Evolutionary conservation across 2,329 filamentous ascomycete genomes (phyloP).

Genomic region (Colletotrichum zoysiae): DNA sequence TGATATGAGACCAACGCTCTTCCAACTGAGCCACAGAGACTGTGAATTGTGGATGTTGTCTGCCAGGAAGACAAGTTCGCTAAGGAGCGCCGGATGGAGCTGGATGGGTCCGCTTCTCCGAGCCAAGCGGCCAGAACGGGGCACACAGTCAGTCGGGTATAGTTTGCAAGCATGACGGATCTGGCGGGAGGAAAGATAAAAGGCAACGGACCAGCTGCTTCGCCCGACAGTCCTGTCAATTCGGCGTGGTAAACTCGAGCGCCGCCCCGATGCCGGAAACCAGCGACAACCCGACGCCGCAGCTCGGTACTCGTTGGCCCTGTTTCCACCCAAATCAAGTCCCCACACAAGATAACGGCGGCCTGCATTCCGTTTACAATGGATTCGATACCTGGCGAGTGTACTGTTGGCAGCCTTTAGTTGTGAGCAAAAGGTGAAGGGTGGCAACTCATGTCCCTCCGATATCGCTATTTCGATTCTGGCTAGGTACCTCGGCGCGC

Average conservation of each 20-base stretch:
- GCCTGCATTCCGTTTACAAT: background rate
- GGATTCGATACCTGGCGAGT: conserved; percentile 37
- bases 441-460: conserved; percentile 7
- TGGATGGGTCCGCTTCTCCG: background rate
- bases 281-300: background rate
- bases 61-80: fast-evolving
- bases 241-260: background rate
- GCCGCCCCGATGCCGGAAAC: conserved; percentile 20
- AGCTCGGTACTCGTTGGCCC: background rate
- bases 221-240: background rate
- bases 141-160: background rate
- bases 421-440: conserved; percentile 48
- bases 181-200: background rate
- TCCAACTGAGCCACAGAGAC: conserved; percentile 41
- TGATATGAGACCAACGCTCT: conserved; percentile 41
- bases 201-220: background rate
- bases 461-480: background rate
- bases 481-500: conserved; percentile 26
- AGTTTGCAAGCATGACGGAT: no score
- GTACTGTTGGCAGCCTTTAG: conserved; percentile 46
- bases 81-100: background rate
- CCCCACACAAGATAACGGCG: conserved; percentile 8
- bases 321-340: background rate
- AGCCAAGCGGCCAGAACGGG: background rate
- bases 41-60: background rate